phyloP scores from a whole-genome alignment of 179 eudicot genomes.

The Beta lomatogona region DNA sequence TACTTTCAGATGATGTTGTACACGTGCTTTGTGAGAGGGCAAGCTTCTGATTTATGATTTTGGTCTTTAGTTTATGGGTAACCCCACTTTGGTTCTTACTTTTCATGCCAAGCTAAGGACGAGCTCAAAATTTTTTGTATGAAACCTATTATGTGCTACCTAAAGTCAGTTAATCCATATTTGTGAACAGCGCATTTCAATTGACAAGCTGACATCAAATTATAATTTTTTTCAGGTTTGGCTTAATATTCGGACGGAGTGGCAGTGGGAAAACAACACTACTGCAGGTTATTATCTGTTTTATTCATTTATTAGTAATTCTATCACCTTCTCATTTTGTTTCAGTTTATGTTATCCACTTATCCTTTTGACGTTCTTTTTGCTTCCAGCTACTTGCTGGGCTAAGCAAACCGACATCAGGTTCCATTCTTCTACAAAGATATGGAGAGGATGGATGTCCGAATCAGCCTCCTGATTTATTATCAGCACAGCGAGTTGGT shows the following conservation, averaged over 20 bases:
- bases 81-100: background rate
- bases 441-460: conserved; percentile 64
- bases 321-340: conserved; percentile 2
- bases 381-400: conserved; percentile 86
- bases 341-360: conserved; percentile 9
- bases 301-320: background rate
- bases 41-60: background rate
- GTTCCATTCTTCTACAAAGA: conserved; percentile 70
- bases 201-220: conserved; percentile 15
- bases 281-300: conserved; percentile 60
- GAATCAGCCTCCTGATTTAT: conserved; percentile 47
- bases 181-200: background rate
- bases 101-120: background rate
- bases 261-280: conserved; percentile 98
- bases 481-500: conserved; percentile 75
- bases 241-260: conserved; percentile 96
- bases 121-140: background rate
- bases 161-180: background rate
- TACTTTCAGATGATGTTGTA: background rate
- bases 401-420: conserved; percentile 84
- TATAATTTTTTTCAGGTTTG: conserved; percentile 54
- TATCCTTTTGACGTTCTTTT: conserved; percentile 2
- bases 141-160: background rate
- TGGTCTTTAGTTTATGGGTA: background rate
- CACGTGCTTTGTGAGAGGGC: background rate